Evolutionary conservation across 2,329 filamentous ascomycete species (phyloP).

Genomic region (Penicillium sclerotigenum): DNA sequence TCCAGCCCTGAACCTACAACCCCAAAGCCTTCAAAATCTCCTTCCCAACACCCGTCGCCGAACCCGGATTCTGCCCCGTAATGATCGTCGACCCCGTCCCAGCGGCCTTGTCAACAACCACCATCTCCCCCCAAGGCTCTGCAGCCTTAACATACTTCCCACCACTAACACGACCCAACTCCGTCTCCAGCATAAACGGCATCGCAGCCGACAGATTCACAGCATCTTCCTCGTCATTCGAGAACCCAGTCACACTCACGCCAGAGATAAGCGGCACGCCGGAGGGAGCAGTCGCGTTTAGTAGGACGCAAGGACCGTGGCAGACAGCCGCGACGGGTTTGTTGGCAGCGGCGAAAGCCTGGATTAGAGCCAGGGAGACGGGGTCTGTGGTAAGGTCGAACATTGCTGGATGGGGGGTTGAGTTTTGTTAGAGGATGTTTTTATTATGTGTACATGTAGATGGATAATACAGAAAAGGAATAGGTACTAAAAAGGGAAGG

Average conservation of each 20-base stretch:
- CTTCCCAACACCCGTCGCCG: slow-evolving; percentile 44
- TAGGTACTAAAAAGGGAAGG: too few relatives aligned
- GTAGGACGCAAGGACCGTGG: slow-evolving; percentile 47
- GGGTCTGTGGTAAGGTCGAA: slow-evolving; percentile 48
- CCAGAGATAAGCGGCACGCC: slow-evolving; percentile 43
- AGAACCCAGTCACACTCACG: slow-evolving; percentile 47
- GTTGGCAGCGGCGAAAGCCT: slow-evolving; percentile 47
- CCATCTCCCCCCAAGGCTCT: slow-evolving; percentile 45
- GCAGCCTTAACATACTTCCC: slow-evolving; percentile 48
- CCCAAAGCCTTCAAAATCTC: slow-evolving; percentile 41
- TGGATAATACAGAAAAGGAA: too few relatives aligned
- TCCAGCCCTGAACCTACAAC: slow-evolving; percentile 8
- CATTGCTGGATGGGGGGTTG: slow-evolving; percentile 43
- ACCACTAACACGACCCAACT: slow-evolving; percentile 40
- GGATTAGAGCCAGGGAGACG: slow-evolving; percentile 45
- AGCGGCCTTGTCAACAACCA: slow-evolving; percentile 36
- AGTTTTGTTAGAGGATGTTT: background rate
- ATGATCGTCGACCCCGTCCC: slow-evolving; percentile 39
- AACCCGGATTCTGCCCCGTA: slow-evolving; percentile 50
- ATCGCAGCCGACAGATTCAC: slow-evolving; percentile 39
- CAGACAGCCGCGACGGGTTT: slow-evolving; percentile 53
- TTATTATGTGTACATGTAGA: too few relatives aligned
- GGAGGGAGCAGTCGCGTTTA: slow-evolving; percentile 44
- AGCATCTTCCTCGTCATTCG: slow-evolving; percentile 48
- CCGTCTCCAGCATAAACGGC: slow-evolving; percentile 49